Conservation (phyloP, 805 yeast species). For the Phaffomyces thermotolerans region DNA sequence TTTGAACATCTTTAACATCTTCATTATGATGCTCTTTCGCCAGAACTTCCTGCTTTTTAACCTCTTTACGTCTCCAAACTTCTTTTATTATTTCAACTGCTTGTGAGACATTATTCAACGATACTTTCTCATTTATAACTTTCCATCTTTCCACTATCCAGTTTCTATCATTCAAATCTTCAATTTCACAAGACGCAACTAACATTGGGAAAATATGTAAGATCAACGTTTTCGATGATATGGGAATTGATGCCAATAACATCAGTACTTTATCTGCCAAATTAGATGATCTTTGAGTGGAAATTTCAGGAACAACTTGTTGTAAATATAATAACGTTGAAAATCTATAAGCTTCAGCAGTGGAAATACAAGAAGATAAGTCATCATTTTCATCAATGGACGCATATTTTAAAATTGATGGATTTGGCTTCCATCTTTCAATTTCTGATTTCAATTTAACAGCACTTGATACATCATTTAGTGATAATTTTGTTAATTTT, state of each 20-base stretch:
- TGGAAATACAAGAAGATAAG: conserved; percentile 51
- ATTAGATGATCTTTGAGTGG: conserved; percentile 44
- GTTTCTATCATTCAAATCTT: conserved; percentile 47
- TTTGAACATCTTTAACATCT: neutral
- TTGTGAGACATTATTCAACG: conserved; percentile 61
- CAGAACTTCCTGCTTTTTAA: neutral
- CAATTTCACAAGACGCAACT: conserved; percentile 61
- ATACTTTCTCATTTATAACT: conserved; percentile 42
- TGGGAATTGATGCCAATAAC: conserved; percentile 56
- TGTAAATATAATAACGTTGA: conserved; percentile 53
- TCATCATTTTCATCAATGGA: conserved; percentile 33
- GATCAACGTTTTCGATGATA: conserved; percentile 46
- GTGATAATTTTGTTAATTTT: conserved; percentile 32
- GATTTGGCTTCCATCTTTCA: conserved; percentile 49
- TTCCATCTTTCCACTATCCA: conserved; percentile 59
- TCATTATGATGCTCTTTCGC: neutral
- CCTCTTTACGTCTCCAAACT: conserved; percentile 60
- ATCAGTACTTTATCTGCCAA: conserved; percentile 55
- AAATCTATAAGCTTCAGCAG: conserved; percentile 64
- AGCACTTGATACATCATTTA: conserved; percentile 45
- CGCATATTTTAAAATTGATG: conserved; percentile 31
- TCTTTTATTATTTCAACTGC: conserved; percentile 64
- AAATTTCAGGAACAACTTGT: conserved; percentile 67
- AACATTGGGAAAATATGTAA: conserved; percentile 61
- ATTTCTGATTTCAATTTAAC: conserved; percentile 46